These are phyloP conservation scores for Neurospora sp. DNA, from an alignment of 495 filamentous ascomycete genomes.

Conservation along the genomic window DNA sequence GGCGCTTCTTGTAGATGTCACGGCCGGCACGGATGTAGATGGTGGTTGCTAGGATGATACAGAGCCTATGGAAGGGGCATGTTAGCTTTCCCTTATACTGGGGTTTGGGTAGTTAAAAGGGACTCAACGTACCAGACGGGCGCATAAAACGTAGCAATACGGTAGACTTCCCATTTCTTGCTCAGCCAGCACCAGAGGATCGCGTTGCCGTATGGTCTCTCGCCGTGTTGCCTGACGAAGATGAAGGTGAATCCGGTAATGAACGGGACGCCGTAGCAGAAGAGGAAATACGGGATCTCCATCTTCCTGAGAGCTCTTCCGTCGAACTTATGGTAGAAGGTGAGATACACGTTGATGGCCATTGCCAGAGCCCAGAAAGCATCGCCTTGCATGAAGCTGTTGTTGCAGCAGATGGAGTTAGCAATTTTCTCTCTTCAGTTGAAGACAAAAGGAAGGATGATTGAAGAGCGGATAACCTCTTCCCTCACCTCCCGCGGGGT, in stretches of 20 bases:
- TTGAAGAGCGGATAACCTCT: background rate
- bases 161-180: conserved; percentile 56
- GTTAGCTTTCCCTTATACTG: background rate
- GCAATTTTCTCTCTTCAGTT: background rate
- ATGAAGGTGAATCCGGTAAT: conserved; percentile 58
- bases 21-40: conserved; percentile 68
- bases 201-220: conserved; percentile 65
- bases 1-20: conserved; percentile 54
- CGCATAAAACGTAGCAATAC: conserved; percentile 71
- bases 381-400: conserved; percentile 70
- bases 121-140: conserved; percentile 56
- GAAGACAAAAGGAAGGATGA: background rate
- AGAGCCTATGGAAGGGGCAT: conserved; percentile 30
- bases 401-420: background rate
- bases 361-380: conserved; percentile 74
- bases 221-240: conserved; percentile 43
- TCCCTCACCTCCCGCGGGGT: background rate
- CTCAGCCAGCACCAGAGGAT: conserved; percentile 79
- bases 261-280: conserved; percentile 70
- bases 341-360: conserved; percentile 81
- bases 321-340: conserved; percentile 70
- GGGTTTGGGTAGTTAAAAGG: background rate
- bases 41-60: conserved; percentile 55
- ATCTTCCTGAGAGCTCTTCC: conserved; percentile 53
- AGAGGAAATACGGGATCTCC: conserved; percentile 61